Conservation (phyloP, 495 filamentous ascomycete genomes). For the Penicillium desertorum region DNA sequence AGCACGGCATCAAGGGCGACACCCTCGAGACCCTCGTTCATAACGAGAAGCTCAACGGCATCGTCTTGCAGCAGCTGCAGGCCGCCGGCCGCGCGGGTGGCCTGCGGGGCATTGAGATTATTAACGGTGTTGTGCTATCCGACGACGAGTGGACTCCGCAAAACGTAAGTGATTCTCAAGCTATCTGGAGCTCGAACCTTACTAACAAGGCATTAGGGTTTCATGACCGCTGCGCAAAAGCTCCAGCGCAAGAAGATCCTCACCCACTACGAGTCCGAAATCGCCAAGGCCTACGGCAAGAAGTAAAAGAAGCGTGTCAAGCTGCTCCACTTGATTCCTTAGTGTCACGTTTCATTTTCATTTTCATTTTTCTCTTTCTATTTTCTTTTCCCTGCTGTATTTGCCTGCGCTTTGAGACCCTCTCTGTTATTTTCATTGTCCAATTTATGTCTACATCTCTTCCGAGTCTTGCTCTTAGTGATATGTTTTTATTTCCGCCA, state of each 20-base stretch:
- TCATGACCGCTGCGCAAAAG: slow-evolving; percentile 57
- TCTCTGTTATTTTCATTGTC: slow-evolving; percentile 14
- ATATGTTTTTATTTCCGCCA: slow-evolving; percentile 18
- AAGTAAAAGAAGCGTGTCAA: slow-evolving; percentile 29
- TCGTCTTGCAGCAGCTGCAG: slow-evolving; percentile 84
- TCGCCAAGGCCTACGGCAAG: slow-evolving; percentile 52
- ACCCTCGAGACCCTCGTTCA: slow-evolving; percentile 78
- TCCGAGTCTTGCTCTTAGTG: slow-evolving; percentile 15
- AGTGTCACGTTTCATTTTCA: background rate
- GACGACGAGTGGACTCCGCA: slow-evolving; percentile 98
- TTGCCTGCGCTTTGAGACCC: slow-evolving; percentile 20
- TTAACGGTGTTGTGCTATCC: slow-evolving; percentile 86
- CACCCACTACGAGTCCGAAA: slow-evolving; percentile 43
- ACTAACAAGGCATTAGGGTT: slow-evolving; percentile 41
- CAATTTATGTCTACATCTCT: slow-evolving; percentile 14
- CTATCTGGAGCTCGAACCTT: background rate
- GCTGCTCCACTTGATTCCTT: slow-evolving; percentile 9
- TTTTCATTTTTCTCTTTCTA: slow-evolving; percentile 4
- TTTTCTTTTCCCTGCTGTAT: slow-evolving; percentile 11
- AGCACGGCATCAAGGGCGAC: slow-evolving; percentile 68
- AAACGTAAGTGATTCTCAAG: slow-evolving; percentile 65
- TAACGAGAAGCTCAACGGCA: slow-evolving; percentile 71
- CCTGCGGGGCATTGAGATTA: slow-evolving; percentile 82
- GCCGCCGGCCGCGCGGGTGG: slow-evolving; percentile 70
- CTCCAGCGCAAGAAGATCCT: slow-evolving; percentile 57